Evolutionary conservation across 2,329 filamentous ascomycete genomes (phyloP).

Genomic region (Ascosphaera acerosa): DNA sequence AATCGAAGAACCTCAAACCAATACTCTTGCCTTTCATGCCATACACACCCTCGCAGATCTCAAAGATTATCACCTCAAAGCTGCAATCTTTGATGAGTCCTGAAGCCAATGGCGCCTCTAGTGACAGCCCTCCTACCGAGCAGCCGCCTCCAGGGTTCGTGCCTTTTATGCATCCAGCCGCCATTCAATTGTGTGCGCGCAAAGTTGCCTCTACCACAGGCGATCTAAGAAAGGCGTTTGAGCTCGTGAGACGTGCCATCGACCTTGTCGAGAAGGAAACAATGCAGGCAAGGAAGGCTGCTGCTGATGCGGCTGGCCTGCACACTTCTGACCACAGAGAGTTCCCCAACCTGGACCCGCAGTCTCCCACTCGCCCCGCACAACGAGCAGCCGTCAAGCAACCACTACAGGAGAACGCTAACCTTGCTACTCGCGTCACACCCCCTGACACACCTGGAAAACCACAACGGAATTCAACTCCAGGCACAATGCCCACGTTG

Average conservation of each 20-base stretch:
- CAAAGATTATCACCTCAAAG: constrained; percentile 60
- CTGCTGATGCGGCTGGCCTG: constrained; percentile 14
- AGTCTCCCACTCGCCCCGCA: constrained; percentile 13
- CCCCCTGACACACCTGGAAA: constrained; percentile 16
- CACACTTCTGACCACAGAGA: no score
- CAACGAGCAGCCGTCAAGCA: constrained; percentile 24
- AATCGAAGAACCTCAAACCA: constrained; percentile 76
- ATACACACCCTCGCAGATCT: constrained; percentile 71
- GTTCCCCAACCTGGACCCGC: no score
- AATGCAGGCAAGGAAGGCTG: constrained; percentile 32
- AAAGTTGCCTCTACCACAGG: constrained; percentile 89
- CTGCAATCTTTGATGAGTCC: constrained; percentile 45
- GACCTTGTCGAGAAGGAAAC: constrained; percentile 76
- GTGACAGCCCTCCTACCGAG: constrained; percentile 6
- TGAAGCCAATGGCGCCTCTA: constrained; percentile 15
- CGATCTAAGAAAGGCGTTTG: constrained; percentile 83
- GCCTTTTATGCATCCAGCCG: constrained; percentile 80
- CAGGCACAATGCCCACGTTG: constrained; percentile 17
- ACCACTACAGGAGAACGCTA: constrained; percentile 57
- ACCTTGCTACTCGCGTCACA: constrained; percentile 33
- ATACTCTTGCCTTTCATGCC: constrained; percentile 76
- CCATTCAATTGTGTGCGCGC: constrained; percentile 78
- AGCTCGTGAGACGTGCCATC: constrained; percentile 71
- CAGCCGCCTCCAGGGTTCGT: constrained; percentile 31
- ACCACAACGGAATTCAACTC: constrained; percentile 6